These are phyloP conservation scores for Saccharomyces hybrid DNA, from an alignment of 1,139 yeast genomes.

Conservation along the genomic window DNA sequence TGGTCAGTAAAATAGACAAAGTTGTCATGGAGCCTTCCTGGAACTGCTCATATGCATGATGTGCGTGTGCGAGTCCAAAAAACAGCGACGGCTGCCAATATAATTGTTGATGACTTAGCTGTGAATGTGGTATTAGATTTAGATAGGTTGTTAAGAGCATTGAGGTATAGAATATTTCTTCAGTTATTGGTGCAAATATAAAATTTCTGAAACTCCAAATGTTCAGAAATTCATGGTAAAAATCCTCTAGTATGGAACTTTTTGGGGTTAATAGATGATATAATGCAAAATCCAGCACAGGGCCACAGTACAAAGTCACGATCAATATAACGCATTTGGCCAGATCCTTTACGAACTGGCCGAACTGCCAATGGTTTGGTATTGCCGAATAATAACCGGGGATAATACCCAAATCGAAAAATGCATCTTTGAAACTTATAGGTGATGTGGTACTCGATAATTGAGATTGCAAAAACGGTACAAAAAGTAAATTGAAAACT, in stretches of 20 bases:
- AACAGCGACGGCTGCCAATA: slow-evolving; percentile 52
- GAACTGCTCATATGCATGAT: slow-evolving; percentile 63
- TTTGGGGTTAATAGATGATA: slow-evolving; percentile 30
- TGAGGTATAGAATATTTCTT: slow-evolving; percentile 75
- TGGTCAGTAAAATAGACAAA: slow-evolving; percentile 36
- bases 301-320: slow-evolving; percentile 49
- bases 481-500: slow-evolving; percentile 19
- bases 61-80: slow-evolving; percentile 89
- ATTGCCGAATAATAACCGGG: slow-evolving; percentile 21
- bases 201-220: slow-evolving; percentile 57
- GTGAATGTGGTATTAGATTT: slow-evolving; percentile 31
- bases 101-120: slow-evolving; percentile 26
- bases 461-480: slow-evolving; percentile 27
- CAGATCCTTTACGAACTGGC: slow-evolving; percentile 18
- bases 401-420: slow-evolving; percentile 26
- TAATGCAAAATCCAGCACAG: slow-evolving; percentile 38
- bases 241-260: slow-evolving; percentile 17
- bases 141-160: slow-evolving; percentile 40
- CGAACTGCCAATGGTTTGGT: not conserved
- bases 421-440: slow-evolving; percentile 5
- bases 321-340: slow-evolving; percentile 33
- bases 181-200: slow-evolving; percentile 78
- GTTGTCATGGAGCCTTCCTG: slow-evolving; percentile 28
- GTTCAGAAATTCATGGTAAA: slow-evolving; percentile 30
- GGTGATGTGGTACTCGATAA: slow-evolving; percentile 5